Conservation (phyloP, 306 rosid genomes). For the Lathyrus sativus region DNA sequence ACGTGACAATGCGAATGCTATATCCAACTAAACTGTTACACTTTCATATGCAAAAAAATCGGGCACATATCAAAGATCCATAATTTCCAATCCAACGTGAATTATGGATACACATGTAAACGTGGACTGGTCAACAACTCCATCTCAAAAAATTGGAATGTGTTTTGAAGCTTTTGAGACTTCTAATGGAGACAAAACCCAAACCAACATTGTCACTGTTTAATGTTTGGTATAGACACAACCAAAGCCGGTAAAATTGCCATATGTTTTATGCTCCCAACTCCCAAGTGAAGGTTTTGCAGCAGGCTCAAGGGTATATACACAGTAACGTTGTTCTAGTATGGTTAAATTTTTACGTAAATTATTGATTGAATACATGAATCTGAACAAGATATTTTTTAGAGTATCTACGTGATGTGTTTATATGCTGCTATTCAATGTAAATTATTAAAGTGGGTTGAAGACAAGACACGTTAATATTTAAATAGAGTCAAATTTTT, state of each 20-base stretch:
- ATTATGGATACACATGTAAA: constrained; percentile 19
- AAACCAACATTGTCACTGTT: constrained; percentile 30
- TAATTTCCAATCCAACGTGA: constrained; percentile 12
- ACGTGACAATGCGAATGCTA: constrained; percentile 32
- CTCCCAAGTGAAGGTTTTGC: constrained; percentile 39
- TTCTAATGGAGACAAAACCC: constrained; percentile 37
- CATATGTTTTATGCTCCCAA: constrained; percentile 44
- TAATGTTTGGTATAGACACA: constrained; percentile 17
- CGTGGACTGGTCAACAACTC: constrained; percentile 42
- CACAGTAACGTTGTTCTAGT: constrained; percentile 21
- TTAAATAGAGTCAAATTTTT: neutral
- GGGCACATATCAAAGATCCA: neutral
- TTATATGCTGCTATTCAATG: no score
- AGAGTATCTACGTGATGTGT: no score
- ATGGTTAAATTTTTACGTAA: constrained; percentile 4
- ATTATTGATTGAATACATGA: no score
- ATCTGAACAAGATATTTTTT: no score
- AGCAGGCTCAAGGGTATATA: constrained; percentile 31
- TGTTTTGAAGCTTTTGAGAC: constrained; percentile 22
- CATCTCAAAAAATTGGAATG: constrained; percentile 32
- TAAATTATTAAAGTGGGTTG: no score
- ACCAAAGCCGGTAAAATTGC: constrained; percentile 44
- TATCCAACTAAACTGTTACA: constrained; percentile 11
- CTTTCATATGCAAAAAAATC: neutral
- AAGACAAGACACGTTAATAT: neutral